Conservation (phyloP, 371 early-diverging fungal genomes). For the Mucor ambiguus region DNA sequence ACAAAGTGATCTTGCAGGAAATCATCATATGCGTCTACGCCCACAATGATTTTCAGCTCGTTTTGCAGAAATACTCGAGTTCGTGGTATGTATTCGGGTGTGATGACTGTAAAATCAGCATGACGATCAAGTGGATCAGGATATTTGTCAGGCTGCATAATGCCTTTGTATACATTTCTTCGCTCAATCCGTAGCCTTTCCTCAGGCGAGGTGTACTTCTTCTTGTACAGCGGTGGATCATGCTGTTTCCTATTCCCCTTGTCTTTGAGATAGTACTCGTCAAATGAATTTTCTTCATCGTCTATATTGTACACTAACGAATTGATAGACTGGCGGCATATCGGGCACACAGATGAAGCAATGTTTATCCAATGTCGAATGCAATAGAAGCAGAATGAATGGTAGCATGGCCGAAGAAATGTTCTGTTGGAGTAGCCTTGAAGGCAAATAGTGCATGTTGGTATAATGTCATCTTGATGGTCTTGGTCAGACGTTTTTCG, state of each 20-base stretch:
- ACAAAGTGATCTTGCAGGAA: constrained; percentile 35
- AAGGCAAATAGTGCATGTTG: constrained; percentile 63
- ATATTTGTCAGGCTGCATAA: constrained; percentile 9
- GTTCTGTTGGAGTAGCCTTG: constrained; percentile 48
- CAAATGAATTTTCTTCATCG: constrained; percentile 37
- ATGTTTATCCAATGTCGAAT: constrained; percentile 64
- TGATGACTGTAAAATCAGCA: constrained; percentile 19
- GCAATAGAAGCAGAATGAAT: constrained; percentile 66
- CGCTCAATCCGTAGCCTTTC: constrained; percentile 27
- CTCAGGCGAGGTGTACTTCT: constrained; percentile 3
- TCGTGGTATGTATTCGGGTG: constrained; percentile 44
- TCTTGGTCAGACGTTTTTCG: constrained; percentile 2
- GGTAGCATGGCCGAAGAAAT: constrained; percentile 61
- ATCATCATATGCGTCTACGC: constrained; percentile 22
- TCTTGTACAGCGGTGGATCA: constrained; percentile 29
- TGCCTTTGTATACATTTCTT: constrained; percentile 25
- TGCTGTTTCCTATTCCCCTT: constrained; percentile 26
- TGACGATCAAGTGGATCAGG: constrained; percentile 28
- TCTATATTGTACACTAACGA: constrained; percentile 43
- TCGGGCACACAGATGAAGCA: constrained; percentile 48
- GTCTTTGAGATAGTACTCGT: constrained; percentile 43
- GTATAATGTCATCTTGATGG: constrained; percentile 13
- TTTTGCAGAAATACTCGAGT: constrained; percentile 30
- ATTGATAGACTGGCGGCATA: constrained; percentile 52
- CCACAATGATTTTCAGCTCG: constrained; percentile 37